Percentiles rank a stretch among this genome's conserved stretches.
phyloP scores from a whole-genome alignment of 345 rosid species.

The Citrus sinensis region DNA sequence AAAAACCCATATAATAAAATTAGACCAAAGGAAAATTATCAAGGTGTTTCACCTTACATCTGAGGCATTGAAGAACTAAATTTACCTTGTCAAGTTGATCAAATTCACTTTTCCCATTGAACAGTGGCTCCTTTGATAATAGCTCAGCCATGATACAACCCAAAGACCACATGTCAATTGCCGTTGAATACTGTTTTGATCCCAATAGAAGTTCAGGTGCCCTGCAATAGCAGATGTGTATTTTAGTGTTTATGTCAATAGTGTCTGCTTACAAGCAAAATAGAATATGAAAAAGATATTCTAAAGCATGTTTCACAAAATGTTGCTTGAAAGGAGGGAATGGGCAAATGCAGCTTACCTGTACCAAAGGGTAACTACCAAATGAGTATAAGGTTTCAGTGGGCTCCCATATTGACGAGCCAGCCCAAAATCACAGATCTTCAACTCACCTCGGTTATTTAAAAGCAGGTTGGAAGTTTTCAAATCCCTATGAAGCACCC shows the following conservation, averaged over 20 bases:
- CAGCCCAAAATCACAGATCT: slow-evolving; percentile 98
- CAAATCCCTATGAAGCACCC: slow-evolving; percentile 99
- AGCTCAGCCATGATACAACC: slow-evolving; percentile 99
- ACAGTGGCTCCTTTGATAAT: slow-evolving; percentile 78
- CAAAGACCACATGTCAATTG: slow-evolving; percentile 99
- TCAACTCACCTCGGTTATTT: slow-evolving; percentile 93
- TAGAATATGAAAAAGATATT: background rate
- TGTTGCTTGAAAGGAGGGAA: background rate
- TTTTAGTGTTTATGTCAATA: background rate
- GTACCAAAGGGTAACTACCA: slow-evolving; percentile 99
- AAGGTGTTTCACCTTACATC: background rate
- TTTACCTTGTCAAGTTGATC: slow-evolving; percentile 98
- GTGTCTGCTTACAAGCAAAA: background rate
- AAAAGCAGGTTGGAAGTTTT: slow-evolving; percentile 95
- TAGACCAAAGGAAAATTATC: background rate
- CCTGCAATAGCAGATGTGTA: slow-evolving; percentile 38
- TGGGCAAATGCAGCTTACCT: slow-evolving; percentile 48
- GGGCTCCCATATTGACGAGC: slow-evolving; percentile 99
- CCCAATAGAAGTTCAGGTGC: slow-evolving; percentile 99
- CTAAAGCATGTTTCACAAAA: background rate
- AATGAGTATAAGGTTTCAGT: slow-evolving; percentile 91
- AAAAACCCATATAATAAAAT: background rate
- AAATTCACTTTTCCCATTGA: slow-evolving; percentile 91
- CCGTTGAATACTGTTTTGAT: slow-evolving; percentile 89
- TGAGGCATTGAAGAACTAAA: background rate